Evolutionary conservation across 2,329 filamentous ascomycete species (phyloP).

Genomic region (Fusarium tricinctum): DNA sequence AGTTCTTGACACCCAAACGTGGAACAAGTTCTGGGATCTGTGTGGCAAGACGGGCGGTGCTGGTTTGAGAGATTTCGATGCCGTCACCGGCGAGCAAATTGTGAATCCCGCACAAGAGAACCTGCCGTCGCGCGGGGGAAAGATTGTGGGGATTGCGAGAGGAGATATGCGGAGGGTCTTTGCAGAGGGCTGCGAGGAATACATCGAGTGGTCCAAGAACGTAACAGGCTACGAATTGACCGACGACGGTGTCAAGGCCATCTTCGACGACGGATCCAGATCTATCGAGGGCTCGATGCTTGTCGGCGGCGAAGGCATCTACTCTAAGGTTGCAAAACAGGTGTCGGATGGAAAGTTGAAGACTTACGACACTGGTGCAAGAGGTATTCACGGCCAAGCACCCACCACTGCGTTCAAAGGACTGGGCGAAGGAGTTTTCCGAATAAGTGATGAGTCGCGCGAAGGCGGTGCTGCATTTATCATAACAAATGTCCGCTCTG

Average conservation of each 20-base stretch:
- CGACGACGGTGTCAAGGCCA: conserved; percentile 64
- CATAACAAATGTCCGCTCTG: conserved; percentile 74
- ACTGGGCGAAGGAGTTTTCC: conserved; percentile 74
- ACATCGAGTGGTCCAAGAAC: conserved; percentile 68
- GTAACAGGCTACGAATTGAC: conserved; percentile 72
- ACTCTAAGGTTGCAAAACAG: conserved; percentile 72
- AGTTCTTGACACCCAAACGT: conserved; percentile 64
- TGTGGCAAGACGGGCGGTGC: conserved; percentile 72
- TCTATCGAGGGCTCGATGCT: conserved; percentile 71
- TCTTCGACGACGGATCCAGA: conserved; percentile 72
- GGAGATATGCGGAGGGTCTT: conserved; percentile 74
- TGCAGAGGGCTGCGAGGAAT: conserved; percentile 67
- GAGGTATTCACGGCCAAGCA: conserved; percentile 76
- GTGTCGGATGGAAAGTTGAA: conserved; percentile 70
- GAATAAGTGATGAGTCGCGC: conserved; percentile 64
- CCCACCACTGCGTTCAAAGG: conserved; percentile 71
- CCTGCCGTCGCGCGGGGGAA: conserved; percentile 67
- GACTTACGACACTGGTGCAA: conserved; percentile 73
- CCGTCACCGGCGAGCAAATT: conserved; percentile 64
- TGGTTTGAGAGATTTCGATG: conserved; percentile 66
- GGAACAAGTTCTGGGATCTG: conserved; percentile 68
- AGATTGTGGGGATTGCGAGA: conserved; percentile 72
- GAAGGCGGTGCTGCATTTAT: conserved; percentile 63
- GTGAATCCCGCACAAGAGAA: conserved; percentile 49
- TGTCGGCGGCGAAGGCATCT: conserved; percentile 73